These are phyloP conservation scores for Avena atlantica DNA, from an alignment of 176 grass and related monocot species.

Conservation along the genomic window DNA sequence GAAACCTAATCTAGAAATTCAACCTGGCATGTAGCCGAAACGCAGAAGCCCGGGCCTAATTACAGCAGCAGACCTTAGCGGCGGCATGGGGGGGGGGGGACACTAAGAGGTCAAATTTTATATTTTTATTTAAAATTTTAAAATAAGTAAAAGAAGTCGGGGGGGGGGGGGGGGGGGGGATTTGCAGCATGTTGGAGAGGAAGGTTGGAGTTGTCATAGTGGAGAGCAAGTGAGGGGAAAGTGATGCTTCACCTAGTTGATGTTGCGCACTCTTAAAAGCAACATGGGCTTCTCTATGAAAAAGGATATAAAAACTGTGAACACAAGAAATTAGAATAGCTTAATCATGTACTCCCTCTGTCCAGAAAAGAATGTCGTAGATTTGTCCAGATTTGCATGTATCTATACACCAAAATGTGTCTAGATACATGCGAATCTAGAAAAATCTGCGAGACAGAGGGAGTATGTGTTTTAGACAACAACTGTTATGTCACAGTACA, in stretches of 20 bases:
- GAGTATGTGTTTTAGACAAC: neutral
- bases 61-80: neutral
- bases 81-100: too few relatives aligned
- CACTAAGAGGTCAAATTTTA: too few relatives aligned
- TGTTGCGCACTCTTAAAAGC: slow-evolving; percentile 3
- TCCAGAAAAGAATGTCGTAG: too few relatives aligned
- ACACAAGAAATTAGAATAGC: neutral
- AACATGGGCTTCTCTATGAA: neutral
- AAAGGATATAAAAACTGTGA: slow-evolving; percentile 22
- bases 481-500: neutral
- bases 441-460: too few relatives aligned
- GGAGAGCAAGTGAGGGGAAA: neutral
- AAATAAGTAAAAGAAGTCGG: too few relatives aligned
- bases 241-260: slow-evolving; percentile 15
- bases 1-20: neutral
- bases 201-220: neutral
- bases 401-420: too few relatives aligned
- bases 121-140: too few relatives aligned
- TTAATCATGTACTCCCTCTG: neutral
- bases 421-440: too few relatives aligned
- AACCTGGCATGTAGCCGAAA: neutral
- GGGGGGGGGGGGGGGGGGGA: too few relatives aligned
- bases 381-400: too few relatives aligned
- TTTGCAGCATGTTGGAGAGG: neutral
- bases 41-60: neutral